These are phyloP conservation scores for Basidiobolus meristosporus DNA, from an alignment of 371 early-diverging fungal species.

Conservation along the genomic window DNA sequence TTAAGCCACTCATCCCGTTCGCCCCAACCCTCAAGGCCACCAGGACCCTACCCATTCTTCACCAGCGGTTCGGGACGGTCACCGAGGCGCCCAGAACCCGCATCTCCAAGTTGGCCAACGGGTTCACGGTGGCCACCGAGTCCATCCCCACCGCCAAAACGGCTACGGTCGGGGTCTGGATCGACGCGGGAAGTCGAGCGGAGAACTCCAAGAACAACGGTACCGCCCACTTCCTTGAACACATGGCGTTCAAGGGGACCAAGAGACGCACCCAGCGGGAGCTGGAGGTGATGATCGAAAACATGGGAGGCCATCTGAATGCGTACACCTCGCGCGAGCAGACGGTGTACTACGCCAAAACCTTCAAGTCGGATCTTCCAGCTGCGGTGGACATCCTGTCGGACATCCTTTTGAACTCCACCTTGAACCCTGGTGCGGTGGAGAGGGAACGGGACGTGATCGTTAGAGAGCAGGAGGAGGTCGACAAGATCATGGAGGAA, in stretches of 20 bases:
- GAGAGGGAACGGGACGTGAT: constrained; percentile 92
- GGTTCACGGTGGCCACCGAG: constrained; percentile 93
- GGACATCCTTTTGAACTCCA: constrained; percentile 87
- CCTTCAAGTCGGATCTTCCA: constrained; percentile 70
- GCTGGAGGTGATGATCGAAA: constrained; percentile 86
- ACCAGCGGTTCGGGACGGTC: no score
- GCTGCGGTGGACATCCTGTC: constrained; percentile 80
- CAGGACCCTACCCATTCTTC: no score
- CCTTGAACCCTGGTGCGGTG: constrained; percentile 59
- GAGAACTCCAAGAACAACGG: constrained; percentile 90
- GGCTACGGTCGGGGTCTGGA: constrained; percentile 96
- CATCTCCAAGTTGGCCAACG: constrained; percentile 73
- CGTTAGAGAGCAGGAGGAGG: constrained; percentile 87
- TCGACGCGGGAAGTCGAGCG: constrained; percentile 89
- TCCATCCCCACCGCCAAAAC: constrained; percentile 78
- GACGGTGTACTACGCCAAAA: constrained; percentile 93
- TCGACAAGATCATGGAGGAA: constrained; percentile 89
- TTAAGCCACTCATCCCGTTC: no score
- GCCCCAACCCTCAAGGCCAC: no score
- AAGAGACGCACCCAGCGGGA: constrained; percentile 63
- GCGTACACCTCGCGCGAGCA: constrained; percentile 97
- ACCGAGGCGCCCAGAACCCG: constrained; percentile 25
- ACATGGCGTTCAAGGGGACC: constrained; percentile 97
- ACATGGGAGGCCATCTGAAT: constrained; percentile 93
- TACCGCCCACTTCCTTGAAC: constrained; percentile 93